These are phyloP conservation scores for Caloboletus firmus DNA, from an alignment of 1,284 basidiomycete species.

Conservation along the genomic window DNA sequence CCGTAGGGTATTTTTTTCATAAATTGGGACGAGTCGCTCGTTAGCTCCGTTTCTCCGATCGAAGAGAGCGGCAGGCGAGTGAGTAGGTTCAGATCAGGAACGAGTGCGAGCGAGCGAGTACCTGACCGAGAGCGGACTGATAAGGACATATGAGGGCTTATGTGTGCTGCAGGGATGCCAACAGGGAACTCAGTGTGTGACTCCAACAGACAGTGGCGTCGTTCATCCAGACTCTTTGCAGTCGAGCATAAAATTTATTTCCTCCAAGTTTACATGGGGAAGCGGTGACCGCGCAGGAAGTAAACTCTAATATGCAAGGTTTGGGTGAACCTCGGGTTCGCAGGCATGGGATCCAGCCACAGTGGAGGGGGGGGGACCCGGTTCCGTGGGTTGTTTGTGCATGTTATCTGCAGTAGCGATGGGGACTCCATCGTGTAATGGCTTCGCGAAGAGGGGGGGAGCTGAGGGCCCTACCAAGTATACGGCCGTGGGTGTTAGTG, in stretches of 20 bases:
- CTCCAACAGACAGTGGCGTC: neutral
- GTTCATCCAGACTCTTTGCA: neutral
- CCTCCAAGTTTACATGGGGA: neutral
- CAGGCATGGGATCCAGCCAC: too few relatives aligned
- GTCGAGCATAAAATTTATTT: too few relatives aligned
- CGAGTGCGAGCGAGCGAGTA: neutral
- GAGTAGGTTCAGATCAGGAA: conserved; percentile 21
- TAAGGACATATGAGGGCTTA: conserved; percentile 21
- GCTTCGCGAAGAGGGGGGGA: conserved; percentile 30
- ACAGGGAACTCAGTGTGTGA: neutral
- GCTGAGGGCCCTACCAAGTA: too few relatives aligned
- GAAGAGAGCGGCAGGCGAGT: neutral
- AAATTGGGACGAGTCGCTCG: neutral
- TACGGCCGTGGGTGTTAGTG: conserved; percentile 23
- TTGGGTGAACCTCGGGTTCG: too few relatives aligned
- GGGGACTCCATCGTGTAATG: neutral
- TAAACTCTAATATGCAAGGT: too few relatives aligned
- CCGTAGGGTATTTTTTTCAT: conserved; percentile 11
- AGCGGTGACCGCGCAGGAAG: too few relatives aligned
- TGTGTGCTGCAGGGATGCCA: conserved; percentile 10
- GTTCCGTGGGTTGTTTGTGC: conserved; percentile 29
- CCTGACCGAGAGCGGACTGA: conserved; percentile 3
- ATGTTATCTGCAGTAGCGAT: conserved; percentile 15
- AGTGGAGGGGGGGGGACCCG: too few relatives aligned
- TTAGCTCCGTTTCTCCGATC: conserved; percentile 28